Evolutionary conservation across 2,329 filamentous ascomycete species (phyloP), one percentile per base, ranked within the genome.

Genomic region (Onygenales sp.): DNA sequence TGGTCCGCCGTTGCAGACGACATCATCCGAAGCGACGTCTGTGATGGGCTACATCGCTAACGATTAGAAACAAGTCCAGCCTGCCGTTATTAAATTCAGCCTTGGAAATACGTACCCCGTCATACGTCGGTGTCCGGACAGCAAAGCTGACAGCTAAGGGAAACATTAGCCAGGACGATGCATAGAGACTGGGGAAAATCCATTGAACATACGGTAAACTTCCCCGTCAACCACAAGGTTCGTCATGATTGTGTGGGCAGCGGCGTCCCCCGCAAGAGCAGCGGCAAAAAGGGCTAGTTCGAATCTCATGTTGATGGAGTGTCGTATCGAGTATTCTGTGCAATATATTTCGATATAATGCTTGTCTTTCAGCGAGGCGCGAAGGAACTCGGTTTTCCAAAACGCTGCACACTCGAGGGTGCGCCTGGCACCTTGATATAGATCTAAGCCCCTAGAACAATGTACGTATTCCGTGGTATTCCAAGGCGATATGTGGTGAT

Each of bases 1-100:
- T 2, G 75, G 74, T n/a, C 73, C 71, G 35, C 78, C 77, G 61
- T 82, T 82, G 71, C 79, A 83, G 35, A 77, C 79, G 41, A 83
- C 66, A 55, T 77, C 73, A 61, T 77, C 72, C 53, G 75, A 78
- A 31, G 69, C 75, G 7, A 81, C 78, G 61, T 83, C 75, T n/a
- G 69, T 73, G 63, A 81, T 76, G 53, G 78, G 78, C 56, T 64
- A 32, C n/a, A 13, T 46, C n/a, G 21, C 17, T 27, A 31, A 47
- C 27, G 14, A 35, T 47, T 27, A 47, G 31, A 10, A 47, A 11
- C 9, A 9, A 11, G 9, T 39, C 13, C 36, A 39, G 9, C 36
- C 13, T 10, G 36, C 2, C 36, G 36, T 10, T 39, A 39, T 39
- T 39, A 39, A 9, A 39, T n/a, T 38, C 10, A 50, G 47, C 27